Evolutionary conservation across 2,329 filamentous ascomycete genomes (phyloP).

Genomic region (Neophaeococcomyces aloes): DNA sequence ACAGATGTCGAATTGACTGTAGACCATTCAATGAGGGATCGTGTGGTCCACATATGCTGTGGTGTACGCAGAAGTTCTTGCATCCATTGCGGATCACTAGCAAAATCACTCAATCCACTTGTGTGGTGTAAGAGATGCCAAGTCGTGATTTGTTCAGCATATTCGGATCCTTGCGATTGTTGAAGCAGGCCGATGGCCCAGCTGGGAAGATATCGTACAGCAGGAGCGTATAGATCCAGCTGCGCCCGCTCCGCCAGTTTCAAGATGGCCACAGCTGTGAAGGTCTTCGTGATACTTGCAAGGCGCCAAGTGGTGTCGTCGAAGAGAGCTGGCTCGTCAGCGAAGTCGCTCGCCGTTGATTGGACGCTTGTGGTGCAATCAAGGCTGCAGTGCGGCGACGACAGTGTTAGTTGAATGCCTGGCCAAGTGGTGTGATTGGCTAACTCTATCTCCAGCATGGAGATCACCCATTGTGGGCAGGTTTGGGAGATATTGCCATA

Average conservation of each 20-base stretch:
- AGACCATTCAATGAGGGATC: conserved; percentile 7
- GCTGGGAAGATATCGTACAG: conserved; percentile 8
- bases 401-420: conserved; percentile 7
- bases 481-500: conserved; percentile 5
- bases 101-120: conserved; percentile 11
- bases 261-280: conserved; percentile 9
- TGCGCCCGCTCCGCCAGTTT: conserved; percentile 6
- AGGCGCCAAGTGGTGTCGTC: conserved; percentile 8
- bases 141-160: conserved; percentile 7
- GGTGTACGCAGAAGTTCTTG: conserved; percentile 7
- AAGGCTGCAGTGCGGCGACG: conserved; percentile 7
- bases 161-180: conserved; percentile 8
- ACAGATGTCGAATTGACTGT: conserved; percentile 8
- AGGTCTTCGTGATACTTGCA: conserved; percentile 12
- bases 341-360: conserved; percentile 3
- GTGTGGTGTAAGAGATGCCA: conserved; percentile 9
- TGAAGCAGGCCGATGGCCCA: conserved; percentile 7
- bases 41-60: conserved; percentile 8
- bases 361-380: conserved; percentile 9
- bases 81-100: conserved; percentile 9
- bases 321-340: conserved; percentile 8
- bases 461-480: conserved; percentile 9
- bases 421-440: conserved; percentile 7
- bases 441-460: conserved; percentile 4
- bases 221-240: conserved; percentile 8